Conservation (phyloP, 139 green algal species). For the Choricystis sp. region DNA sequence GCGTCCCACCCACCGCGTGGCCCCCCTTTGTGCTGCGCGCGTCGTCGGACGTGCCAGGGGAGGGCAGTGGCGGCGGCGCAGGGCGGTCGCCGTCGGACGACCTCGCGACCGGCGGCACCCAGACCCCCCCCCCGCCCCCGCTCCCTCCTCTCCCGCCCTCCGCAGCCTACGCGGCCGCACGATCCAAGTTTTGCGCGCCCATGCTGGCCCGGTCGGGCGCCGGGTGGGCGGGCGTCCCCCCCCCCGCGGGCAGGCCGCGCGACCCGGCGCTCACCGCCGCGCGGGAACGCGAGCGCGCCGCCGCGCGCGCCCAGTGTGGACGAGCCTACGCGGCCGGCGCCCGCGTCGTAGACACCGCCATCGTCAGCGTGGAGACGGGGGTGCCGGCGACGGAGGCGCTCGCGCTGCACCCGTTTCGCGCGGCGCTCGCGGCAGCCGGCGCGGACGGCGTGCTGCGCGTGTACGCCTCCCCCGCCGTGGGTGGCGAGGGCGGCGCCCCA, state of each 20-base stretch:
- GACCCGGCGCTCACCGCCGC: slow-evolving; percentile 1
- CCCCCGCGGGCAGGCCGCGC: background rate
- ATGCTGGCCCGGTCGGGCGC: background rate
- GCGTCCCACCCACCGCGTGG: background rate
- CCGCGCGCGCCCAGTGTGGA: background rate
- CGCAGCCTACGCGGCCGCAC: background rate
- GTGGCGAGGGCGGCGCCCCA: background rate
- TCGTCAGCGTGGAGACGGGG: slow-evolving; percentile 26
- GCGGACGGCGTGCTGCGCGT: slow-evolving; percentile 34
- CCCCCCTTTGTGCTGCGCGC: slow-evolving; percentile 18
- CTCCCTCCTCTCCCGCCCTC: background rate
- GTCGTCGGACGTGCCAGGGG: slow-evolving; percentile 2
- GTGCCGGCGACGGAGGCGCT: slow-evolving; percentile 24
- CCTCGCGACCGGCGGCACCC: slow-evolving; percentile 5
- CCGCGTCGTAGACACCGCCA: slow-evolving; percentile 13
- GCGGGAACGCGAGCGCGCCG: background rate
- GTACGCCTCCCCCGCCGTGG: slow-evolving; percentile 26
- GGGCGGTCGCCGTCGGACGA: too few relatives aligned
- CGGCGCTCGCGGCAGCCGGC: slow-evolving; percentile 36
- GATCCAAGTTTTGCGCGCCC: slow-evolving; percentile 10
- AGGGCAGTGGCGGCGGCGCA: background rate
- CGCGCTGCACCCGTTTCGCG: slow-evolving; percentile 55
- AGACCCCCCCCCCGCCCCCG: too few relatives aligned
- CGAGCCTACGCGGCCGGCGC: background rate
- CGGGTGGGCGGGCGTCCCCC: background rate